Percentiles rank a stretch among this genome's conserved stretches.
Conservation (phyloP, 2,329 filamentous ascomycete genomes). For the Nemania diffusa region DNA sequence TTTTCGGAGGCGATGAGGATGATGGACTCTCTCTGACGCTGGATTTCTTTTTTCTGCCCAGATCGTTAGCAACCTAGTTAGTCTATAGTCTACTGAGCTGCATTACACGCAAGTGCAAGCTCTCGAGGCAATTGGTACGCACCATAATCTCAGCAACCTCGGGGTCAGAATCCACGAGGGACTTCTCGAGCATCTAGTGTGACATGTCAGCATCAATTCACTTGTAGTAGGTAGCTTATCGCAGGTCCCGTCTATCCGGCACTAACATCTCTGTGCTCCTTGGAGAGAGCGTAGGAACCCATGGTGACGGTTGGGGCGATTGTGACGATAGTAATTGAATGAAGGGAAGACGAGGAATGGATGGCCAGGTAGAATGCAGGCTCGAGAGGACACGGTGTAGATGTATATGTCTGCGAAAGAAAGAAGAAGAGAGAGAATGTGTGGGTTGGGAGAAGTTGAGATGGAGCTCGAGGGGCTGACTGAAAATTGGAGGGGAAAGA, state of each 20-base stretch:
- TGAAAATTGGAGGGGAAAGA: neutral
- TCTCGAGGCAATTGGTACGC: slow-evolving; percentile 49
- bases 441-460: neutral
- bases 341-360: neutral
- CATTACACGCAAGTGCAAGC: neutral
- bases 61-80: neutral
- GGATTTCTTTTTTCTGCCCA: slow-evolving; percentile 83
- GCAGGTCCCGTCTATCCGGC: slow-evolving; percentile 12
- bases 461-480: neutral
- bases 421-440: neutral
- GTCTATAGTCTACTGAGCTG: neutral
- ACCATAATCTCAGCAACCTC: slow-evolving; percentile 98
- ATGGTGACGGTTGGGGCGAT: no score
- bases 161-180: slow-evolving; percentile 88
- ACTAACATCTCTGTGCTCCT: slow-evolving; percentile 51
- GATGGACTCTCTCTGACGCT: slow-evolving; percentile 98
- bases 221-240: slow-evolving; percentile 4
- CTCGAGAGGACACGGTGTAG: neutral
- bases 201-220: slow-evolving; percentile 48
- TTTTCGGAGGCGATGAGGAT: slow-evolving; percentile 99
- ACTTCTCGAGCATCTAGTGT: slow-evolving; percentile 90
- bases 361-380: neutral
- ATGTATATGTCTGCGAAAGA: neutral
- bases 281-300: slow-evolving; percentile 52
- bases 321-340: neutral